Conservation (phyloP, 306 rosid species). For the Prunus davidiana region DNA sequence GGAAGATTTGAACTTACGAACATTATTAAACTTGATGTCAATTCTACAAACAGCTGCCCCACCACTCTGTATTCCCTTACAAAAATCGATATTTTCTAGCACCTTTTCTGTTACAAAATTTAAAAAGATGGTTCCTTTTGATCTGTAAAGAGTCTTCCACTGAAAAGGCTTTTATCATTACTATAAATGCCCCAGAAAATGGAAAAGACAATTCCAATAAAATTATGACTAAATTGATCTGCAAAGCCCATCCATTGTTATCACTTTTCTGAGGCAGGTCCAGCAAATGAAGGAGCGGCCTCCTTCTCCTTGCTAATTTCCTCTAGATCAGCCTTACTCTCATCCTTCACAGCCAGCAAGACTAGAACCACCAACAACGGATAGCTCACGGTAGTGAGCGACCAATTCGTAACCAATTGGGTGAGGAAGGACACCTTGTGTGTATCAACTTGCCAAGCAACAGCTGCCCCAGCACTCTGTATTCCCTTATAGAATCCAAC, state of each 20-base stretch:
- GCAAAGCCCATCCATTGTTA: background rate
- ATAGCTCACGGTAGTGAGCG: slow-evolving; percentile 57
- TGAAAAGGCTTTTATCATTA: background rate
- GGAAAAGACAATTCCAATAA: background rate
- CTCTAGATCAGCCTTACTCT: slow-evolving; percentile 24
- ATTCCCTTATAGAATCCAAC: slow-evolving; percentile 84
- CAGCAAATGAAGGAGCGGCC: slow-evolving; percentile 21
- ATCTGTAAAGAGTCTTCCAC: background rate
- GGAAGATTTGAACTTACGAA: no score
- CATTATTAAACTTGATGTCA: no score
- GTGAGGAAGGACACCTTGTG: slow-evolving; percentile 43
- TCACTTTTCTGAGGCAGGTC: slow-evolving; percentile 20
- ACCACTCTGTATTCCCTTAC: no score
- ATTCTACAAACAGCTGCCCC: no score
- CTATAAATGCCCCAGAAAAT: background rate
- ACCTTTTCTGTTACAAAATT: background rate
- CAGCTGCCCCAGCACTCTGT: slow-evolving; percentile 97
- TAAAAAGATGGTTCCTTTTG: background rate
- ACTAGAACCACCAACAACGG: slow-evolving; percentile 61
- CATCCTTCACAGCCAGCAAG: slow-evolving; percentile 68
- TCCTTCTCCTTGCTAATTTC: slow-evolving; percentile 23
- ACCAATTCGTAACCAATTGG: slow-evolving; percentile 71
- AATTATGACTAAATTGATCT: slow-evolving; percentile 15
- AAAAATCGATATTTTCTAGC: no score
- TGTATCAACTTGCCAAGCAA: slow-evolving; percentile 89